A percentile compares a stretch with the other conserved stretches of the same genome.
phyloP scores from a whole-genome alignment of 108 stramenopile genomes.

The Fistulifera solaris region DNA sequence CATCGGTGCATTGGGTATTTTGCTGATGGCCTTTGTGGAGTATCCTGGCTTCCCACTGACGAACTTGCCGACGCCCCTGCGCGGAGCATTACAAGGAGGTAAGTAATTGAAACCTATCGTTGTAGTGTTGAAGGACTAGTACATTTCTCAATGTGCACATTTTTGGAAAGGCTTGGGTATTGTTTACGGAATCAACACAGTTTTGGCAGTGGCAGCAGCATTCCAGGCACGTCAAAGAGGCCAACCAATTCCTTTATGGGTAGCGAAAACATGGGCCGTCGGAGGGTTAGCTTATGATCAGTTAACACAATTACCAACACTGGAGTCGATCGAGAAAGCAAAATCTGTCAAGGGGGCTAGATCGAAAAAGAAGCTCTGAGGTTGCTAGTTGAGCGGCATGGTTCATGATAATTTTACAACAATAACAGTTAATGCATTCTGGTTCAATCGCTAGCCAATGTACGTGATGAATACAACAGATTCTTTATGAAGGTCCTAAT shows the following conservation, averaged over 20 bases:
- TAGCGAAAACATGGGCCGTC: constrained; percentile 68
- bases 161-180: constrained; percentile 45
- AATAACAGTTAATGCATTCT: no score
- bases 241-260: constrained; percentile 56
- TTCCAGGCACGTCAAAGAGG: constrained; percentile 60
- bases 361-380: not conserved
- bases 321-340: not conserved
- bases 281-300: constrained; percentile 85
- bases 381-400: no score
- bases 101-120: constrained; percentile 6
- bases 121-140: not conserved
- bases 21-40: constrained; percentile 77
- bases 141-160: not conserved
- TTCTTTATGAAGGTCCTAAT: no score
- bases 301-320: constrained; percentile 61
- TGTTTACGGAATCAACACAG: constrained; percentile 58
- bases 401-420: no score
- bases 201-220: constrained; percentile 61
- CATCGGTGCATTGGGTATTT: constrained; percentile 70
- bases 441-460: not conserved
- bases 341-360: not conserved
- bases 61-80: constrained; percentile 66
- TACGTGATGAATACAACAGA: no score
- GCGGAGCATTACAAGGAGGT: constrained; percentile 76
- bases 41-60: constrained; percentile 88